phyloP scores from a whole-genome alignment of 306 rosid genomes.

The Boehmeria nivea region DNA sequence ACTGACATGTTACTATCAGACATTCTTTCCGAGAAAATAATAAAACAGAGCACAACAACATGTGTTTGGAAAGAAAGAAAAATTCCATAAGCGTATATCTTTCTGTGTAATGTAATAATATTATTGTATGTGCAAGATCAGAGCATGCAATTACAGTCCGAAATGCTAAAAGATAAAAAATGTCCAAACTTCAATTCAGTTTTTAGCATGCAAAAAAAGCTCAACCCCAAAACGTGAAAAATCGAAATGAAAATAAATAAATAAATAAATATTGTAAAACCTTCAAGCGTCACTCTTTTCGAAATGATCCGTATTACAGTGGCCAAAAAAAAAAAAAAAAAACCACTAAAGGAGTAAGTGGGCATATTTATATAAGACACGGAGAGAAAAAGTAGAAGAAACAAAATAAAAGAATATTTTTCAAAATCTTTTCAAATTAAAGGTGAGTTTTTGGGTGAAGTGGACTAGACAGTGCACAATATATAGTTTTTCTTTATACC shows the following conservation, averaged over 20 bases:
- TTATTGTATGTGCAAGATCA: neutral
- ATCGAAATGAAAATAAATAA: slow-evolving; percentile 1
- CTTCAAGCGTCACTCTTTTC: slow-evolving; percentile 55
- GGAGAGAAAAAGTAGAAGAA: neutral
- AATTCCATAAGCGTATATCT: slow-evolving; percentile 1
- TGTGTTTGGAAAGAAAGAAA: neutral
- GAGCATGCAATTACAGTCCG: neutral
- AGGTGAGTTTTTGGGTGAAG: slow-evolving; percentile 44
- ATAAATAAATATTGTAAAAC: slow-evolving; percentile 5
- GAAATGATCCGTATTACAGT: slow-evolving; percentile 18
- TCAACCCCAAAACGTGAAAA: slow-evolving; percentile 17
- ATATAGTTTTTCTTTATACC: too few relatives aligned
- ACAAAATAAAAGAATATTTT: neutral
- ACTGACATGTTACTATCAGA: slow-evolving; percentile 12
- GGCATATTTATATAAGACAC: neutral
- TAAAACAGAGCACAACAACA: neutral
- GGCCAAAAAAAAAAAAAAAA: neutral
- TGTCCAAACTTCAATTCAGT: neutral
- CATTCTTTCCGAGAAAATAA: slow-evolving; percentile 15
- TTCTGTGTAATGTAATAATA: slow-evolving; percentile 13
- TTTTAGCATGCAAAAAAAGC: slow-evolving; percentile 24
- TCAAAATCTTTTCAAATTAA: slow-evolving; percentile 53
- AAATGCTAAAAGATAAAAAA: neutral
- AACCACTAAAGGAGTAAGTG: neutral
- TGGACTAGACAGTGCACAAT: slow-evolving; percentile 36